A percentile compares a stretch with the other conserved stretches of the same genome.
Conservation (phyloP, 768 basidiomycete species). For the Postia placenta region DNA sequence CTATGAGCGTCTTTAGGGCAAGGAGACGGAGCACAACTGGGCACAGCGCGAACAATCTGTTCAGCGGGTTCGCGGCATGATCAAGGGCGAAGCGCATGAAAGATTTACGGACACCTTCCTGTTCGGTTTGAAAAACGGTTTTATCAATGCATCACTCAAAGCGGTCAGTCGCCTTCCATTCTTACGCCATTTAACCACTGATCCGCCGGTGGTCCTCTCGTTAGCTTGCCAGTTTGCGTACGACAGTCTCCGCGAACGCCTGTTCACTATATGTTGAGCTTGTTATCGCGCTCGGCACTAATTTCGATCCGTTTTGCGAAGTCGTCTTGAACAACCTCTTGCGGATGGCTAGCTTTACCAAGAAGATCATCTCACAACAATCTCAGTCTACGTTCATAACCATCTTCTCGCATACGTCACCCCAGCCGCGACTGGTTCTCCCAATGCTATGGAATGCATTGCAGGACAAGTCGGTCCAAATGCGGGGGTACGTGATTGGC, state of each 20-base stretch:
- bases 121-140: conserved; percentile 64
- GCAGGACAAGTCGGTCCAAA: conserved; percentile 78
- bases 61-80: conserved; percentile 78
- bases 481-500: conserved; percentile 55
- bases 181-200: conserved; percentile 2
- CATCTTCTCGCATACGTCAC: conserved; percentile 66
- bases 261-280: conserved; percentile 76
- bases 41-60: conserved; percentile 71
- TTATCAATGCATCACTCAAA: conserved; percentile 80
- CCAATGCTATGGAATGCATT: conserved; percentile 62
- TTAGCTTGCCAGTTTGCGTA: conserved; percentile 83
- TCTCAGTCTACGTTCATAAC: conserved; percentile 67
- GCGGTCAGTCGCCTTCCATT: conserved; percentile 46
- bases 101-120: conserved; percentile 75
- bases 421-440: conserved; percentile 63
- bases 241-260: conserved; percentile 80
- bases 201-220: not conserved
- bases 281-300: conserved; percentile 52
- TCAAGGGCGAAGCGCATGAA: conserved; percentile 76
- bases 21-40: conserved; percentile 98
- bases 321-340: conserved; percentile 67
- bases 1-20: conserved; percentile 54
- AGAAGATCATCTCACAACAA: conserved; percentile 84
- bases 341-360: conserved; percentile 85
- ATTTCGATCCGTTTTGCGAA: conserved; percentile 80